Evolutionary conservation across 345 rosid genomes (phyloP), one percentile per base, ranked within the genome.

Genomic region (Populus ilicifolia): DNA sequence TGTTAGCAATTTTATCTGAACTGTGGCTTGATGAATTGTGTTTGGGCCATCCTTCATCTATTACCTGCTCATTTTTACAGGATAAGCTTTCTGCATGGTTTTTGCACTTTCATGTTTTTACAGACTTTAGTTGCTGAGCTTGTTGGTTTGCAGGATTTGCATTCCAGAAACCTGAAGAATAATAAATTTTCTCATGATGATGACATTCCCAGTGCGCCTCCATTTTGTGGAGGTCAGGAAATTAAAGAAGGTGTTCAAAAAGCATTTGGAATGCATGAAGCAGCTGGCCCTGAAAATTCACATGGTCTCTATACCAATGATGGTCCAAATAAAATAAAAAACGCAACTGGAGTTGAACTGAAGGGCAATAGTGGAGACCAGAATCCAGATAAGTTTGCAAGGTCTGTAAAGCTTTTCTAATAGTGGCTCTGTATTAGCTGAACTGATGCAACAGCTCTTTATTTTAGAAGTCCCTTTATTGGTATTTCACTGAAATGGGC

Each of bases 161-260:
- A 80, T 73, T 70, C 81, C 38, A 77, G 73, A 82, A 84, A 79
- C 46, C 16, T 83, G 84, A 83, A 46, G 75, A 81, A 81, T 69
- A 85, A 80, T 20, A 85, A 81, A 70, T 83, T 81, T 74, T 69
- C 74, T 46, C 87, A 87, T 73, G 91, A 83, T 30, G 88, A 86
- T 62, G 94, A 88, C 79, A 79, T 89, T 78, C 96, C 98, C 12
- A 93, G 93, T 86, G 98, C 99, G 35, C 99, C 99, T 74, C 98
- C 97, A 62, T 61, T 81, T 85, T 85, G 88, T 72, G 83, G 87
- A 63, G 83, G 80, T 69, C 88, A 78, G 72, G 92, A 90, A 84
- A 88, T 87, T 39, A 83, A 84, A 66, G 83, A 80, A 74, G 79
- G 69, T 65, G 46, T 12, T 71, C 82, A 72, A 78, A 80, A 81